A percentile compares a stretch with the other conserved stretches of the same genome.
phyloP scores from a whole-genome alignment of 805 yeast genomes.

The Candida pseudoglaebosa region DNA sequence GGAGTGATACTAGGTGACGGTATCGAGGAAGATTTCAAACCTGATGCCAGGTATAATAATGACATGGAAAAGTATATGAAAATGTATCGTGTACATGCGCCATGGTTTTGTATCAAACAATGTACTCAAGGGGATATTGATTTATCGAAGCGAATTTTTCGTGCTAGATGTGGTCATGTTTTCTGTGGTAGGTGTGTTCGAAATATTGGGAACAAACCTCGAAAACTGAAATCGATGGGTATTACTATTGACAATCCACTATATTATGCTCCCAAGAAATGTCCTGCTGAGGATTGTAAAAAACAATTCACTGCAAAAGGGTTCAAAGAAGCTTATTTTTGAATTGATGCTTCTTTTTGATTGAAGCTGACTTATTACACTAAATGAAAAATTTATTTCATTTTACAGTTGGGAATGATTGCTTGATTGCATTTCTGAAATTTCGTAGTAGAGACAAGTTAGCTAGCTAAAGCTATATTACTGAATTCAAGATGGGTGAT shows the following conservation, averaged over 20 bases:
- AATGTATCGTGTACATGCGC: slow-evolving; percentile 46
- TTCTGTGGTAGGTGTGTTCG: slow-evolving; percentile 84
- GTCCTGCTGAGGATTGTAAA: slow-evolving; percentile 54
- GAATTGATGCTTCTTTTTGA: too few species aligned
- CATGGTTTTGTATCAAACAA: slow-evolving; percentile 54
- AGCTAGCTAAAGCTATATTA: too few species aligned
- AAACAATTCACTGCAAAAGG: slow-evolving; percentile 38
- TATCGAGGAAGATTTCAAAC: slow-evolving; percentile 49
- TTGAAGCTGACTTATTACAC: too few species aligned
- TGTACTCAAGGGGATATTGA: slow-evolving; percentile 55
- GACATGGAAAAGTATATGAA: slow-evolving; percentile 21
- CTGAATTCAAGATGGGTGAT: too few species aligned
- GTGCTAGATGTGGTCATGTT: slow-evolving; percentile 74
- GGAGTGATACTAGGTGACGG: slow-evolving; percentile 74
- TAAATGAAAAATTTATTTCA: too few species aligned
- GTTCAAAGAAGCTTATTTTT: slow-evolving; percentile 42
- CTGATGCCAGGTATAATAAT: slow-evolving; percentile 28
- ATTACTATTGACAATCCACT: slow-evolving; percentile 30
- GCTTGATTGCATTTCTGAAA: too few species aligned
- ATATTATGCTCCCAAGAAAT: slow-evolving; percentile 51
- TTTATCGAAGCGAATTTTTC: slow-evolving; percentile 62
- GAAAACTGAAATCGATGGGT: slow-evolving; percentile 14
- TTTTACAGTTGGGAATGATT: too few species aligned
- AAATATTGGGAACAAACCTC: slow-evolving; percentile 50
- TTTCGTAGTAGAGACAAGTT: too few species aligned